Base-by-base conservation (phyloP, 2,329 filamentous ascomycete species). In the Xylaria hypoxylon region DNA sequence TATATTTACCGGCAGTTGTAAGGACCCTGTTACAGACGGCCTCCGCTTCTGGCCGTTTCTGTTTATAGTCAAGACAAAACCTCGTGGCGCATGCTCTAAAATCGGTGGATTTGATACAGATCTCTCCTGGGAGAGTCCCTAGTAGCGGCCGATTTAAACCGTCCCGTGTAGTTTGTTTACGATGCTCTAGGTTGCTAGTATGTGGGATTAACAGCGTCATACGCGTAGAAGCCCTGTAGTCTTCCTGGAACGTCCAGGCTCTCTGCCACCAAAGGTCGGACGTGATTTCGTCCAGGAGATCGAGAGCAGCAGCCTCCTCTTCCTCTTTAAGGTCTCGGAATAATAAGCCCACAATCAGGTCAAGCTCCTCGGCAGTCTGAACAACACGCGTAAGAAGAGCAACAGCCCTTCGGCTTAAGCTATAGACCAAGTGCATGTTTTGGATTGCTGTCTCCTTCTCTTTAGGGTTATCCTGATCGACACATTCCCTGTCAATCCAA, bases 191-290 rank as follows among this genome's bases (percentile, higher is more conserved):
- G 40, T 58, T 65, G 26, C 55, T 59, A 52, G 51, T 59, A 52
- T 76, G 74, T 22, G 74, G 74, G 22, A 76, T 71, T n/a, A 76
- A 69, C n/a, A 76, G 55, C 15, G 53, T 72, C 73, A 76, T 75
- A 59, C 72, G 72, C 28, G 60, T 67, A 47, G 73, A 72, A 44
- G 72, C 73, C 65, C 50, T 70, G 48, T 76, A 74, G 50, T 76
- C 74, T 64, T 75, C 74, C 63, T 76, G 74, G 59, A 76, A 76
- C 1, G 74, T 74, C 74, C 74, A 76, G 55, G 74, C 74, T 62
- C 74, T 69, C 58, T 70, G 73, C 74, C 74, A 76, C 74, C 74
- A 76, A 8, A 68, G 62, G 44, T 73, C 64, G 38, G 74, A 74
- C 38, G 74, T 76, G 51, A 76, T 74, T 40, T 72, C 67, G 59